Evolutionary conservation across 306 rosid species (phyloP), one percentile per base, ranked within the genome.

Genomic region (Sphenostylis stenocarpa): DNA sequence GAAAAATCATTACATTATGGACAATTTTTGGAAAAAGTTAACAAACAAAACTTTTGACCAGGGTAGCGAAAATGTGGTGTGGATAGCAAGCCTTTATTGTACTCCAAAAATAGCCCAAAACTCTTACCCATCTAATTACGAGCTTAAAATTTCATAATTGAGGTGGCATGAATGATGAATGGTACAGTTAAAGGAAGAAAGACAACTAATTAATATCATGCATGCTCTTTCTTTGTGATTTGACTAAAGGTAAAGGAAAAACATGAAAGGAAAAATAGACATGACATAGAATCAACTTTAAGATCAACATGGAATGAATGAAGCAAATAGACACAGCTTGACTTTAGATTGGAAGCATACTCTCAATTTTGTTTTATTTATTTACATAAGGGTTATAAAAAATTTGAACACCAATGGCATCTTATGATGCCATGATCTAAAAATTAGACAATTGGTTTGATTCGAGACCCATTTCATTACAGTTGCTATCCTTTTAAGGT

Each of bases 381-480:
- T n/a, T n/a, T n/a, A n/a, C n/a, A n/a, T n/a, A n/a, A n/a, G n/a
- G n/a, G n/a, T n/a, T n/a, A n/a, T n/a, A n/a, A n/a, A n/a, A n/a
- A n/a, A n/a, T n/a, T n/a, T n/a, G n/a, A n/a, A n/a, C n/a, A n/a
- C n/a, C n/a, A n/a, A n/a, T n/a, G n/a, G n/a, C n/a, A n/a, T n/a
- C n/a, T n/a, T n/a, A n/a, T n/a, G n/a, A 38, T 53, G 26, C 1
- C 81, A 53, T 66, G 63, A 77, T 57, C 45, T 11, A 39, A 39
- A 60, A 44, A 66, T 26, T 67, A 41, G 53, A 39, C 60, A 77
- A 53, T 44, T 17, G 44, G 31, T 38, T 52, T 77, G 75, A 77
- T 77, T 67, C 26, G 57, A 66, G 39, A 66, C 53, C n/a, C 60
- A 44, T 28, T 26, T 53, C 33, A 23, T 53, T 52, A 52, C 38